phyloP scores from a whole-genome alignment of 441 rosid species.

The Croton laevigatus region DNA sequence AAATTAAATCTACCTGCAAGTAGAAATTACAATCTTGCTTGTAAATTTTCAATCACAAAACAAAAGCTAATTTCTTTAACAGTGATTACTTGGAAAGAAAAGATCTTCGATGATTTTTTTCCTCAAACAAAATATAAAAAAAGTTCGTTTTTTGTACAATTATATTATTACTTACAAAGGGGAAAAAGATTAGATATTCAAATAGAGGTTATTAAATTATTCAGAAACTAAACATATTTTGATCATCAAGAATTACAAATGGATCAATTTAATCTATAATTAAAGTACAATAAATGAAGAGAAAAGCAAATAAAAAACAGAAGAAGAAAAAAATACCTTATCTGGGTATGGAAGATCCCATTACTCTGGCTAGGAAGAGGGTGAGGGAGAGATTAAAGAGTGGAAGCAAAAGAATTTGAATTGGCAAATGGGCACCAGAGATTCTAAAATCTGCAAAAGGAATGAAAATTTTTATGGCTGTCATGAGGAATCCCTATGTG shows the following conservation, averaged over 20 bases:
- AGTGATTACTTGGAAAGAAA: background rate
- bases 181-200: background rate
- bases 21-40: background rate
- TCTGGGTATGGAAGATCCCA: conserved; percentile 13
- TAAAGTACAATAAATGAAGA: background rate
- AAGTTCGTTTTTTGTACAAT: background rate
- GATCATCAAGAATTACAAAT: background rate
- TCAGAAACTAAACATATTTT: background rate
- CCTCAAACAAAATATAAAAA: background rate
- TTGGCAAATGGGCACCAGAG: conserved; percentile 19
- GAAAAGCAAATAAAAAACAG: background rate
- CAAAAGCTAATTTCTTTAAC: background rate
- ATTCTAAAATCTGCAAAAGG: conserved; percentile 10
- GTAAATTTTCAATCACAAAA: background rate
- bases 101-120: background rate
- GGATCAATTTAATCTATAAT: background rate
- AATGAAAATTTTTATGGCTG: conserved; percentile 18
- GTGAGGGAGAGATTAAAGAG: background rate
- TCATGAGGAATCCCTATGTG: conserved; percentile 17
- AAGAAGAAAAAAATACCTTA: conserved; percentile 13
- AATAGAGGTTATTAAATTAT: background rate
- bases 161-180: too few species aligned
- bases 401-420: conserved; percentile 12
- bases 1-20: background rate
- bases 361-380: background rate